Percentiles rank a stretch among this genome's conserved stretches.
These are phyloP conservation scores for Amphibolis antarctica DNA, from an alignment of 106 monocot genomes.

Conservation along the genomic window DNA sequence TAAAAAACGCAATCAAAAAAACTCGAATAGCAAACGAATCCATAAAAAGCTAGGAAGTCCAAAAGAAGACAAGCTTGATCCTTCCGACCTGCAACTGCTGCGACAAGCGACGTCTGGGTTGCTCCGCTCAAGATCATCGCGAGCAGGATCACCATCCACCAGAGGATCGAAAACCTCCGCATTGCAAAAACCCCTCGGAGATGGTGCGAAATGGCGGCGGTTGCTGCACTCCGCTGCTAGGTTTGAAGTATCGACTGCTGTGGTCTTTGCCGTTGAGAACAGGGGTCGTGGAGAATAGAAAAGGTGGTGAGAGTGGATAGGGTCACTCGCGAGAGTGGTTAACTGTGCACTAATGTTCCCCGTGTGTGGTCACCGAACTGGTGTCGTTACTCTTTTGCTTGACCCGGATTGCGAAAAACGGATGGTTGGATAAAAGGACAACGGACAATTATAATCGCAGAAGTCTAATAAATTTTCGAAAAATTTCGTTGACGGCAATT, in stretches of 20 bases:
- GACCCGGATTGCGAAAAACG: too few species aligned
- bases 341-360: too few species aligned
- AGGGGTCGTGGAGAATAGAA: not conserved
- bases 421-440: too few species aligned
- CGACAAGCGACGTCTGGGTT: not conserved
- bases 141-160: not conserved
- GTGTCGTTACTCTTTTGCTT: too few species aligned
- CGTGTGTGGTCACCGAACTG: too few species aligned
- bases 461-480: too few species aligned
- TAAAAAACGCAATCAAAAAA: too few species aligned
- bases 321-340: constrained; percentile 1
- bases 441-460: too few species aligned
- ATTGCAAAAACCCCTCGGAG: not conserved
- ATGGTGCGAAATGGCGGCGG: not conserved
- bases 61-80: not conserved
- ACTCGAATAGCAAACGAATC: not conserved
- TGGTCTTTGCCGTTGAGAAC: not conserved
- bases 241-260: constrained; percentile 1
- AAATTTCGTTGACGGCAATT: too few species aligned
- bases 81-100: not conserved
- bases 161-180: not conserved
- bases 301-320: not conserved
- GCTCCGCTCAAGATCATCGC: not conserved
- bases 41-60: not conserved
- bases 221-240: not conserved